Evolutionary conservation across 2,329 filamentous ascomycete species (phyloP).

Genomic region (Fusarium sp.): DNA sequence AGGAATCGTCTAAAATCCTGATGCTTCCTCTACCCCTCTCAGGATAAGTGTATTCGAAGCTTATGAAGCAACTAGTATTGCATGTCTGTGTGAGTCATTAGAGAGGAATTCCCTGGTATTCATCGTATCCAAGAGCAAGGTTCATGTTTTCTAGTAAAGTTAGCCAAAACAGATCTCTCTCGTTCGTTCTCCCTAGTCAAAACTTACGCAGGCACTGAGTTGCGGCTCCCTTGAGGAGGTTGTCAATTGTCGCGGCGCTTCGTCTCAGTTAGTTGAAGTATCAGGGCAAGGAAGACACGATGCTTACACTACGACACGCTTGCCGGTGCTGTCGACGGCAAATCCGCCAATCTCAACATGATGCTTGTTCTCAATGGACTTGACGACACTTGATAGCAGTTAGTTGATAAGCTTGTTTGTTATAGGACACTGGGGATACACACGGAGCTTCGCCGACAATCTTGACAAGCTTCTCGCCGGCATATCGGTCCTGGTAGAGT

Average conservation of each 20-base stretch:
- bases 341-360: slow-evolving; percentile 95
- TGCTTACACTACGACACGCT: slow-evolving; percentile 82
- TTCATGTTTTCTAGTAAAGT: slow-evolving; percentile 82
- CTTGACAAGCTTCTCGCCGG: slow-evolving; percentile 95
- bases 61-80: too few relatives aligned
- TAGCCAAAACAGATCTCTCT: not conserved
- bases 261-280: too few relatives aligned
- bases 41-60: too few relatives aligned
- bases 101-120: slow-evolving; percentile 86
- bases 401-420: not conserved
- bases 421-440: not conserved
- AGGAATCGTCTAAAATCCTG: slow-evolving; percentile 4
- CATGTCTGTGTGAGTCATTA: not conserved
- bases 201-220: too few relatives aligned
- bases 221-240: too few relatives aligned
- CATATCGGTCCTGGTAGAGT: slow-evolving; percentile 95
- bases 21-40: slow-evolving; percentile 1
- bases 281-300: too few relatives aligned
- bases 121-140: slow-evolving; percentile 86
- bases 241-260: too few relatives aligned
- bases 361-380: slow-evolving; percentile 86
- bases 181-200: too few relatives aligned
- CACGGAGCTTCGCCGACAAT: slow-evolving; percentile 87
- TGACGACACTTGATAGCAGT: slow-evolving; percentile 52
- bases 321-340: slow-evolving; percentile 87